Conservation (phyloP, 371 early-diverging fungal species). For the Mortierella sp. region DNA sequence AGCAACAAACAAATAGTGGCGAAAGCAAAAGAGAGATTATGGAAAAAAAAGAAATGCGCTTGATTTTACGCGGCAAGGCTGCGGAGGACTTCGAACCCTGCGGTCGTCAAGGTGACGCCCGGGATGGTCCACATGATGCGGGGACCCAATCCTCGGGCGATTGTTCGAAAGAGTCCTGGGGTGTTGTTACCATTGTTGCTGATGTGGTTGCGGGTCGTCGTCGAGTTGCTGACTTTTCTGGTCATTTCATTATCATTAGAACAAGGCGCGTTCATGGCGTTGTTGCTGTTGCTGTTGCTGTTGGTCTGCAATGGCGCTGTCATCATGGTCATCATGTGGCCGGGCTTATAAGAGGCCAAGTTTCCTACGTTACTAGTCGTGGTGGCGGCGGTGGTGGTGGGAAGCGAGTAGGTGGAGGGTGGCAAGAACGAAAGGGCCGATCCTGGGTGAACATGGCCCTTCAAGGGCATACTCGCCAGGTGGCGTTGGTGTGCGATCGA, state of each 20-base stretch:
- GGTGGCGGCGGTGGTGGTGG: not conserved
- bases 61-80: slow-evolving; percentile 15
- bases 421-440: slow-evolving; percentile 3
- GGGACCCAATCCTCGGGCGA: slow-evolving; percentile 35
- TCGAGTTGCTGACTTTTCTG: slow-evolving; percentile 5
- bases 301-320: slow-evolving; percentile 5
- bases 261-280: not conserved
- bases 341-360: not conserved
- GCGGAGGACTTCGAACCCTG: slow-evolving; percentile 49
- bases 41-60: not conserved
- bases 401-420: not conserved
- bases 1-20: not conserved
- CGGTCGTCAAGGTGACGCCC: slow-evolving; percentile 53
- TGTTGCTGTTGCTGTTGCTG: not conserved
- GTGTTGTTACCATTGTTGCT: not conserved
- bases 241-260: slow-evolving; percentile 25
- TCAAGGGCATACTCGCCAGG: not conserved
- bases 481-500: slow-evolving; percentile 7
- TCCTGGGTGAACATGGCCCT: slow-evolving; percentile 13
- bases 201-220: not conserved
- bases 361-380: not conserved
- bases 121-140: slow-evolving; percentile 55
- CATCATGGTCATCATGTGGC: slow-evolving; percentile 7
- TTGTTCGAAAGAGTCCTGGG: slow-evolving; percentile 32
- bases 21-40: not conserved